These are phyloP conservation scores for Cryomyces minteri DNA, from an alignment of 495 filamentous ascomycete genomes.

Conservation along the genomic window DNA sequence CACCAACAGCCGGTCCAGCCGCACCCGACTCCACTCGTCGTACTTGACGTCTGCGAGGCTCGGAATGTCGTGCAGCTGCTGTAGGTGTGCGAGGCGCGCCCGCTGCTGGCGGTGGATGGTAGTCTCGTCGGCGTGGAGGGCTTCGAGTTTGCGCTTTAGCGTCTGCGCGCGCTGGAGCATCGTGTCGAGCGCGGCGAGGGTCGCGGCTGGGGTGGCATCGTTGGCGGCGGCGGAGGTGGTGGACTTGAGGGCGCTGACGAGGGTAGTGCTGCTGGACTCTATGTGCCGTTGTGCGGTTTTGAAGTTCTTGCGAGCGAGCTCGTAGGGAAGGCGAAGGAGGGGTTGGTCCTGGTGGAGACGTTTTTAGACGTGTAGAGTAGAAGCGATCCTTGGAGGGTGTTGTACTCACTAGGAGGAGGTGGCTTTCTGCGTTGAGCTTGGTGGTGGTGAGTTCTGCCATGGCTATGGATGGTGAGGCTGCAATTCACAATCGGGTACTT, in stretches of 20 bases:
- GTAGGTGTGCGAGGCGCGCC: slow-evolving; percentile 61
- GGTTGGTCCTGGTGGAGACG: slow-evolving; percentile 62
- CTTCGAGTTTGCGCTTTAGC: slow-evolving; percentile 70
- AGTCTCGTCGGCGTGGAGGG: slow-evolving; percentile 58
- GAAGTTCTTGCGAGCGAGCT: slow-evolving; percentile 83
- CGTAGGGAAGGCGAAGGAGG: slow-evolving; percentile 76
- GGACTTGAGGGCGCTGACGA: slow-evolving; percentile 52
- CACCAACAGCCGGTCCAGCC: slow-evolving; percentile 69
- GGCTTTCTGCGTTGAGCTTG: slow-evolving; percentile 56
- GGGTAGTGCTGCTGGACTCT: slow-evolving; percentile 55
- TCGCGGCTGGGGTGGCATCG: slow-evolving; percentile 37
- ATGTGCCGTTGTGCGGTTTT: slow-evolving; percentile 67
- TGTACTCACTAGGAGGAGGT: slow-evolving; percentile 43
- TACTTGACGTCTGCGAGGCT: slow-evolving; percentile 85
- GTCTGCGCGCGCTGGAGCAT: slow-evolving; percentile 74
- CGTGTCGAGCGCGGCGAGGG: slow-evolving; percentile 55
- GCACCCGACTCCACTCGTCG: slow-evolving; percentile 66
- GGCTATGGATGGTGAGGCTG: background rate
- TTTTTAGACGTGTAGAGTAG: slow-evolving; percentile 6
- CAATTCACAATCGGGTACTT: background rate
- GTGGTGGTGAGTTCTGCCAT: slow-evolving; percentile 27
- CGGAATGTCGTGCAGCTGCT: slow-evolving; percentile 59
- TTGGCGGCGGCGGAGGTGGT: slow-evolving; percentile 46
- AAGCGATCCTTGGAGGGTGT: slow-evolving; percentile 1
- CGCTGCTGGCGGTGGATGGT: slow-evolving; percentile 50